Percentiles rank a stretch among this genome's conserved stretches.
Conservation (phyloP, 257 asterid species). For the Forsythia viridissima region DNA sequence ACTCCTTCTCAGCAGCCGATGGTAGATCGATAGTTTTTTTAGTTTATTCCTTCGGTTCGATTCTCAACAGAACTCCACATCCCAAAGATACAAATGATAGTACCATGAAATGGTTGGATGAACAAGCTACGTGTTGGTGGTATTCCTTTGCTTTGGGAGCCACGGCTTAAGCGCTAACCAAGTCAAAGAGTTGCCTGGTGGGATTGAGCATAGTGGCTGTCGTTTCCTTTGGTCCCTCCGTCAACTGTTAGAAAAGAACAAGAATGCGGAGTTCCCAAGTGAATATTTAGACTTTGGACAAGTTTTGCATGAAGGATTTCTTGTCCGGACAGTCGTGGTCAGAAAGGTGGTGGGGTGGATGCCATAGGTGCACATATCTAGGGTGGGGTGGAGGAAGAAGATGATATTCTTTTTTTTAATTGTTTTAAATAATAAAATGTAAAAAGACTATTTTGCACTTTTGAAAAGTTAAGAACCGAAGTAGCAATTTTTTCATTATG, state of each 20-base stretch:
- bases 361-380: slow-evolving; percentile 36
- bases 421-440: no score
- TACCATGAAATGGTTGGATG: slow-evolving; percentile 46
- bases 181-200: slow-evolving; percentile 42
- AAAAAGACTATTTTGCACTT: no score
- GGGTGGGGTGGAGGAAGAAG: no score
- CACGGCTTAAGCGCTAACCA: slow-evolving; percentile 38
- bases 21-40: slow-evolving; percentile 31
- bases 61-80: slow-evolving; percentile 36
- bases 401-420: no score
- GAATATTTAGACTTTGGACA: slow-evolving; percentile 30
- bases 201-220: slow-evolving; percentile 44
- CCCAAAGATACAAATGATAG: slow-evolving; percentile 1
- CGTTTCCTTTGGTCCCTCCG: slow-evolving; percentile 56
- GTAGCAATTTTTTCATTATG: no score
- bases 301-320: slow-evolving; percentile 51
- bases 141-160: slow-evolving; percentile 59
- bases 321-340: slow-evolving; percentile 31
- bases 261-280: slow-evolving; percentile 33
- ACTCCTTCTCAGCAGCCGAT: slow-evolving; percentile 31
- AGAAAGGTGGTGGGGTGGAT: slow-evolving; percentile 67
- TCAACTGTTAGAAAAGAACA: background rate
- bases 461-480: no score
- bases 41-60: slow-evolving; percentile 58
- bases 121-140: slow-evolving; percentile 42